Evolutionary conservation across 306 rosid genomes (phyloP), one percentile per base, ranked within the genome.

Genomic region (Vigna trinervia): DNA sequence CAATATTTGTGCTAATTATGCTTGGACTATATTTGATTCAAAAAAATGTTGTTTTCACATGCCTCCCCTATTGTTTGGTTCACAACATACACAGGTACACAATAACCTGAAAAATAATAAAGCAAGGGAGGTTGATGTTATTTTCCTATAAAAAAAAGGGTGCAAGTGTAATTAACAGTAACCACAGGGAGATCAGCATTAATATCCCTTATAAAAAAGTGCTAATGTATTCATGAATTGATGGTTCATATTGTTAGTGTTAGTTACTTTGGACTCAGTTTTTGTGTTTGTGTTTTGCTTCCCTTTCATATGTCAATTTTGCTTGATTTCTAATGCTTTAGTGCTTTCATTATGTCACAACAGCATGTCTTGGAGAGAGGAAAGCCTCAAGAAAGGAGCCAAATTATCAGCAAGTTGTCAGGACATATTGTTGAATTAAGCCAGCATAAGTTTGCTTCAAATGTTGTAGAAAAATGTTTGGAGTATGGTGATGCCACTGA

Each of bases 381-480:
- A 75, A 91, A 76, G 83, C 71, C 79, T 59, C 80, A 74, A 36
- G 90, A 89, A 81, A 85, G 93, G 77, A 82, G 88, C 60, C 85
- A 86, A 83, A 91, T 91, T 26, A 87, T 91, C 57, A 81, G 77
- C 76, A 87, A 85, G 82, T 75, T 91, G 79, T 28, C 71, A 15
- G 89, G 91, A 59, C 84, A 67, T 61, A 57, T 91, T 87, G 91
- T 91, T 45, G 83, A 83, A 77, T 61, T 89, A 87, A 91, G 96
- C 74, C 89, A 81, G 85, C 96, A 89, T 84, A 91, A 91, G 75
- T 91, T 84, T 52, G 97, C 96, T 59, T 92, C 97, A 45, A 90
- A 92, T 81, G 97, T 92, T 48, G 78, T 92, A 46, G 97, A 92
- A 75, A 90, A 92, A 78, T 90, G 97, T 83, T 80, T 92, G 86